Evolutionary conservation across 352 stramenopile species (phyloP).

Genomic region (Stephanocyclus meneghinianus): DNA sequence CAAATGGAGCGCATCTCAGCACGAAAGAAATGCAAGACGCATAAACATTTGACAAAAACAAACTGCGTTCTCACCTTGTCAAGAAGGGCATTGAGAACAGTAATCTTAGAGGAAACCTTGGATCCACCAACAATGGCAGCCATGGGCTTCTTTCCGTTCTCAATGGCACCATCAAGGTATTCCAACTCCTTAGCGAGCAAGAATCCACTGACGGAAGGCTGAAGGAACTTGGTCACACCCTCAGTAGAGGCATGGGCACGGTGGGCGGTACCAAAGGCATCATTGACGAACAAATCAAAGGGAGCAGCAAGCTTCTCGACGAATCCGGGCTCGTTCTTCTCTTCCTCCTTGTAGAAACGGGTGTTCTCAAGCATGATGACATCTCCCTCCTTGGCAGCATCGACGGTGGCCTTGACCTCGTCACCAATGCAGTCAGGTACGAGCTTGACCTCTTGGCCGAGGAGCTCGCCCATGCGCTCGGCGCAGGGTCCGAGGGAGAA

Average conservation of each 20-base stretch:
- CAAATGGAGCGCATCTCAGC: no score
- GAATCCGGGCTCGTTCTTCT: conserved; percentile 93
- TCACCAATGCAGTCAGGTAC: conserved; percentile 94
- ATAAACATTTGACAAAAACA: background rate
- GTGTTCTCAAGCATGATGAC: conserved; percentile 87
- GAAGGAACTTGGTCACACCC: conserved; percentile 93
- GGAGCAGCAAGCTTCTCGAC: conserved; percentile 91
- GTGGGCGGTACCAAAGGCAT: conserved; percentile 97
- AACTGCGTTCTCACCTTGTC: conserved; percentile 76
- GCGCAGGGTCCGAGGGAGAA: conserved; percentile 95
- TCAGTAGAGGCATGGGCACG: conserved; percentile 96
- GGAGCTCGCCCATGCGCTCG: conserved; percentile 89
- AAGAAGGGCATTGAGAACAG: conserved; percentile 93
- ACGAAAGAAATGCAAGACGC: no score
- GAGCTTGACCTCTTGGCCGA: conserved; percentile 90
- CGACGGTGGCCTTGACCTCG: conserved; percentile 86
- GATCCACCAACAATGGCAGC: conserved; percentile 93
- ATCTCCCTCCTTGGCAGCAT: conserved; percentile 87
- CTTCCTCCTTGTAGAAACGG: conserved; percentile 97
- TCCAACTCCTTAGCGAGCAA: conserved; percentile 97
- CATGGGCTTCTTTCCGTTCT: conserved; percentile 89
- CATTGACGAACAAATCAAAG: conserved; percentile 96
- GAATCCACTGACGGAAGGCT: conserved; percentile 91
- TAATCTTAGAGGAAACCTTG: conserved; percentile 95
- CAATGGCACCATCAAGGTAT: conserved; percentile 90